Conservation (phyloP, 2,329 filamentous ascomycete genomes). For the Pleochaeta shiraiana region DNA sequence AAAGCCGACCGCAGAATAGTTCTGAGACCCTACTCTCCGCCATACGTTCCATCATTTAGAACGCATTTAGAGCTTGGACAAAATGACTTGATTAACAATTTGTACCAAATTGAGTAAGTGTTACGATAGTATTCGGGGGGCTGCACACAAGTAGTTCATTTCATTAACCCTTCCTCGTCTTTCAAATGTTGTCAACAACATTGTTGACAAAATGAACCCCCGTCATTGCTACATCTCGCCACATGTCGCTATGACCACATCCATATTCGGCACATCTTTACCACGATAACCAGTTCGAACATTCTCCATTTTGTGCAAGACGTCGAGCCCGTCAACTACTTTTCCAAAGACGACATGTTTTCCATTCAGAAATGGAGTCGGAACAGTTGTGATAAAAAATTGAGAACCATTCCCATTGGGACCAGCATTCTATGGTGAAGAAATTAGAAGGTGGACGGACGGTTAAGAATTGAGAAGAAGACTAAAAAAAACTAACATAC, state of each 20-base stretch:
- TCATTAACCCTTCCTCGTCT: no score
- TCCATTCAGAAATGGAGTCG: conserved; percentile 69
- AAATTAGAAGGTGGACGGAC: not conserved
- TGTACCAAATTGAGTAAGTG: not conserved
- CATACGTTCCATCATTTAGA: no score
- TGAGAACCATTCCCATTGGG: conserved; percentile 87
- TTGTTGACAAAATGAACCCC: no score
- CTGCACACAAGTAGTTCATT: no score
- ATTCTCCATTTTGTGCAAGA: conserved; percentile 80
- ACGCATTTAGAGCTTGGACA: no score
- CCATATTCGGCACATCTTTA: conserved; percentile 64
- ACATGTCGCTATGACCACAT: conserved; percentile 68
- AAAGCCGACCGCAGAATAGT: no score
- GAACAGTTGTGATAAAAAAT: conserved; percentile 89
- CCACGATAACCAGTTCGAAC: conserved; percentile 55
- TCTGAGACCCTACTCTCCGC: no score
- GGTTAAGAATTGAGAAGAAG: not conserved
- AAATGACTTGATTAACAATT: no score
- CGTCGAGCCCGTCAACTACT: conserved; percentile 74
- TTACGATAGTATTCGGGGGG: no score
- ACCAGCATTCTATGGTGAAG: conserved; percentile 58
- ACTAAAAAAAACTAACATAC: conserved; percentile 31
- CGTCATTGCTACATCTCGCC: conserved; percentile 81
- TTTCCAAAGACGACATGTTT: conserved; percentile 95
- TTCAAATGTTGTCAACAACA: no score